A percentile compares a stretch with the other conserved stretches of the same genome.
phyloP scores from a whole-genome alignment of 768 basidiomycete genomes.

The Nidula microcarpa region DNA sequence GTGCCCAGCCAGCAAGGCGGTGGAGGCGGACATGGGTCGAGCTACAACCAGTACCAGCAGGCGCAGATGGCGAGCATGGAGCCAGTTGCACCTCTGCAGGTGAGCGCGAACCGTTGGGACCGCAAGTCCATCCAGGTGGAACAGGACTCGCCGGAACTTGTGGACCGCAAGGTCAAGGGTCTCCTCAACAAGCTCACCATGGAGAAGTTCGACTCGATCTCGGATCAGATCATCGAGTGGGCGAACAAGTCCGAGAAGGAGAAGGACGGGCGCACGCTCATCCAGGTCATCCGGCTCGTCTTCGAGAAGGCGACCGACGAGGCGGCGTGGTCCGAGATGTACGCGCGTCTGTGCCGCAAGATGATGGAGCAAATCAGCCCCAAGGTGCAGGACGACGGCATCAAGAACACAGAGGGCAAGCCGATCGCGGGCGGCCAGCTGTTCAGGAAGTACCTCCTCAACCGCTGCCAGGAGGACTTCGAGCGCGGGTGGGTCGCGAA shows the following conservation, averaged over 20 bases:
- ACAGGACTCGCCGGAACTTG: conserved; percentile 73
- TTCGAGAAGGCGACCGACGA: conserved; percentile 99
- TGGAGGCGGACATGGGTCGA: conserved; percentile 35
- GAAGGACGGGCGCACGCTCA: conserved; percentile 90
- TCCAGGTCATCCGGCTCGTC: conserved; percentile 92
- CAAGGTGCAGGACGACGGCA: conserved; percentile 85
- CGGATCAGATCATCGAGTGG: conserved; percentile 92
- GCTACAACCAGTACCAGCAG: conserved; percentile 24
- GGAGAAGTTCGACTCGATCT: conserved; percentile 96
- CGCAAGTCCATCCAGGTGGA: conserved; percentile 48
- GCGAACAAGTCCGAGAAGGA: conserved; percentile 92
- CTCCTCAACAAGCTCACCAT: conserved; percentile 95
- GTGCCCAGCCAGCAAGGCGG: conserved; percentile 14
- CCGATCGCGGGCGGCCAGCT: conserved; percentile 91
- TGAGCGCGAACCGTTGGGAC: conserved; percentile 84
- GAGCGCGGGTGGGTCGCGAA: conserved; percentile 93
- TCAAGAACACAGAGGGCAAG: conserved; percentile 77
- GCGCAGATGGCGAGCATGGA: conserved; percentile 38
- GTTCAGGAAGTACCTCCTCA: conserved; percentile 95
- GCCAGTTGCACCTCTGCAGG: conserved; percentile 73
- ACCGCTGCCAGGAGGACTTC: conserved; percentile 97
- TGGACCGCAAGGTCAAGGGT: conserved; percentile 90
- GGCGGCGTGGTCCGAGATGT: conserved; percentile 95
- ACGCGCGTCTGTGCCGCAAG: conserved; percentile 90
- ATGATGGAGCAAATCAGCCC: conserved; percentile 93